Conservation (phyloP, 2,329 filamentous ascomycete species). For the Nectriaceae sp. region DNA sequence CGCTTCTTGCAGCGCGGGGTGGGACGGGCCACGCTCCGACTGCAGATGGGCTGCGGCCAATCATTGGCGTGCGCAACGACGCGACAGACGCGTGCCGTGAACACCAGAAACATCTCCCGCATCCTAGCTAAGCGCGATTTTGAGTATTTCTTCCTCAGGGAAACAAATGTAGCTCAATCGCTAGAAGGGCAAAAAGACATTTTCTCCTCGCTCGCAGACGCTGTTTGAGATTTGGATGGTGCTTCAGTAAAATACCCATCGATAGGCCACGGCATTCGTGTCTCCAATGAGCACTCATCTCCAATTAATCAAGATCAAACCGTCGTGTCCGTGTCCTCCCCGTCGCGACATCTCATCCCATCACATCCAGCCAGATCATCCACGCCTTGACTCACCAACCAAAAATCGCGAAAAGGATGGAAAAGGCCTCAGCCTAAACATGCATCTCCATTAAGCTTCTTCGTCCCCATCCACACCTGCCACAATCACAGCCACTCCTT, state of each 20-base stretch:
- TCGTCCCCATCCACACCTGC: conserved; percentile 5
- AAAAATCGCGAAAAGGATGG: conserved; percentile 8
- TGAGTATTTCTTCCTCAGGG: not conserved
- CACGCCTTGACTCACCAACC: conserved; percentile 4
- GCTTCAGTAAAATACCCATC: not conserved
- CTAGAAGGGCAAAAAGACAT: not conserved
- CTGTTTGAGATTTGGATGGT: not conserved
- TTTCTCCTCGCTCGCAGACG: not conserved
- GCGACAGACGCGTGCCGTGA: conserved; percentile 28
- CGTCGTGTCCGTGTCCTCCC: not conserved
- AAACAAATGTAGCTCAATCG: not conserved
- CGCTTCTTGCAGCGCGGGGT: conserved; percentile 21
- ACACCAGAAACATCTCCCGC: not conserved
- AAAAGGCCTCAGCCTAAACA: conserved; percentile 20
- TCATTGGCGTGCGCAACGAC: conserved; percentile 21
- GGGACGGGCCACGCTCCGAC: conserved; percentile 7
- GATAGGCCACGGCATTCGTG: not conserved
- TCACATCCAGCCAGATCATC: conserved; percentile 7
- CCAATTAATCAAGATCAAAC: not conserved
- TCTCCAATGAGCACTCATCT: not conserved
- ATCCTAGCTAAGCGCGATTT: not conserved
- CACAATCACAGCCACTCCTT: not conserved
- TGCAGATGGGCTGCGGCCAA: conserved; percentile 24
- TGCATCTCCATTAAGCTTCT: conserved; percentile 26
- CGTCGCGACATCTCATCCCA: conserved; percentile 4